Evolutionary conservation across 106 monocot species (phyloP).

Genomic region (Phalaenopsis aphrodite): DNA sequence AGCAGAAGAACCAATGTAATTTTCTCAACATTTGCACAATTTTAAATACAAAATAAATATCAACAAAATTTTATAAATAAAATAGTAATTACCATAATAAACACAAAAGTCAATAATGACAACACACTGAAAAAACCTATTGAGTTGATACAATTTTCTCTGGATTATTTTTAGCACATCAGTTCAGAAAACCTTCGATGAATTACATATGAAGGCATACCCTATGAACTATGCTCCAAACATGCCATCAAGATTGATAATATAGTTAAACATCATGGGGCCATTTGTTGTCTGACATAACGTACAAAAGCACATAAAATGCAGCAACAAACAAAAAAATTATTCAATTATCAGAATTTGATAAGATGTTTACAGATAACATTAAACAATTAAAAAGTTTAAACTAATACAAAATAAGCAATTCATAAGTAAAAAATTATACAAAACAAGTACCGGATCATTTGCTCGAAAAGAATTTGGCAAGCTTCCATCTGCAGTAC

Average conservation of each 20-base stretch:
- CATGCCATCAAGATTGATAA: neutral
- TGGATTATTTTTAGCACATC: neutral
- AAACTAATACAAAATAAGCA: neutral
- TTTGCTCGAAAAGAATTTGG: constrained; percentile 8
- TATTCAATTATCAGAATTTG: neutral
- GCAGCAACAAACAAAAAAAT: neutral
- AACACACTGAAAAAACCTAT: neutral
- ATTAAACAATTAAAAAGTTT: neutral
- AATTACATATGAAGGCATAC: neutral
- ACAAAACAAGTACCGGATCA: constrained; percentile 4
- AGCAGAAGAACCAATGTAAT: neutral
- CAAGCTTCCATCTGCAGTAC: constrained; percentile 3
- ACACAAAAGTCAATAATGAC: neutral
- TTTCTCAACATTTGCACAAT: neutral
- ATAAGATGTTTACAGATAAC: neutral
- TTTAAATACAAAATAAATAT: neutral
- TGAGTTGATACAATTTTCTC: neutral
- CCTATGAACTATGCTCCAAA: neutral
- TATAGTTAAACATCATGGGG: neutral
- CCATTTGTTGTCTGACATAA: neutral
- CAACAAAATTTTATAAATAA: neutral
- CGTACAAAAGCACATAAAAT: neutral
- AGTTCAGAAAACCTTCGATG: neutral
- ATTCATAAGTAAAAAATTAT: neutral
- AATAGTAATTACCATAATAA: neutral